Evolutionary conservation across 306 rosid species (phyloP).

Genomic region (Cicer yamashitae): DNA sequence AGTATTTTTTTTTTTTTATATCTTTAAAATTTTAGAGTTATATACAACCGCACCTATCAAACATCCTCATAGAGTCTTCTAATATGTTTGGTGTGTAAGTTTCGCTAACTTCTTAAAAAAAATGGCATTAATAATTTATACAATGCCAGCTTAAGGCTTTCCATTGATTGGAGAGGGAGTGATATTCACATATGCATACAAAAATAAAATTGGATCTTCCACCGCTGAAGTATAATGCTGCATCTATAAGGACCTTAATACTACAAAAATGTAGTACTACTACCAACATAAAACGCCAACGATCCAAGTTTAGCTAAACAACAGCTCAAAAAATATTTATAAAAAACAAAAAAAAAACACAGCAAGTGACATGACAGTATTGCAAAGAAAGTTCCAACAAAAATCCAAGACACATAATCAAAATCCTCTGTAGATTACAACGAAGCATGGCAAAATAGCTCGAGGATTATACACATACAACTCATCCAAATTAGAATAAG

Average conservation of each 20-base stretch:
- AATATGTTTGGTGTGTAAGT: no score
- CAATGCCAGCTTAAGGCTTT: conserved; percentile 42
- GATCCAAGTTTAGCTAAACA: conserved; percentile 20
- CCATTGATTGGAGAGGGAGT: conserved; percentile 35
- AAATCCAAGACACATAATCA: conserved; percentile 45
- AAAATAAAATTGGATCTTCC: conserved; percentile 12
- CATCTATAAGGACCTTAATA: no score
- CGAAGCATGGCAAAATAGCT: conserved; percentile 98
- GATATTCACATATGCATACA: conserved; percentile 35
- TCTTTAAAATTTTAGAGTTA: no score
- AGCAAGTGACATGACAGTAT: neutral
- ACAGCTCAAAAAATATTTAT: conserved; percentile 1
- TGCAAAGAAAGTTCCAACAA: conserved; percentile 23
- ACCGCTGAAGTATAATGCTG: no score
- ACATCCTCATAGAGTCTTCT: no score
- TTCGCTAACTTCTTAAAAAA: no score
- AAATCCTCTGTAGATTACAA: conserved; percentile 82
- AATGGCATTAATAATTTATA: neutral
- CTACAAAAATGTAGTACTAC: conserved; percentile 34
- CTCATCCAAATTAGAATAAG: conserved; percentile 91
- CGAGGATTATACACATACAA: conserved; percentile 72
- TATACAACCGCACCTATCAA: no score
- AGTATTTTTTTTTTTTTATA: no score
- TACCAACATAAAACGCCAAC: conserved; percentile 14
- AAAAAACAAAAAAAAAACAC: conserved; percentile 13